These are phyloP conservation scores for Malassezia psittaci DNA, from an alignment of 1,284 basidiomycete genomes.

Conservation along the genomic window DNA sequence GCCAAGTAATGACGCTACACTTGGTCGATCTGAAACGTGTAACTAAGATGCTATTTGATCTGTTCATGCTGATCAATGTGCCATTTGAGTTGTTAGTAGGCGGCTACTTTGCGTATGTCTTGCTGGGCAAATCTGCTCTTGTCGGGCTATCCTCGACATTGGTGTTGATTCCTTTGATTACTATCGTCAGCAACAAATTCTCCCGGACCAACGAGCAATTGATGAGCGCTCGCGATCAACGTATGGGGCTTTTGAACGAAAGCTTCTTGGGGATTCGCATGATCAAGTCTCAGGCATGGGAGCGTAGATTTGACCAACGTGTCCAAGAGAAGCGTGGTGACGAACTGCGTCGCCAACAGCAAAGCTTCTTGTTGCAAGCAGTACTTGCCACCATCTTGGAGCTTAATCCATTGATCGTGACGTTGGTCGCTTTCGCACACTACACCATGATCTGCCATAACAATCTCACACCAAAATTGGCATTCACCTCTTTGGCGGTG, in stretches of 20 bases:
- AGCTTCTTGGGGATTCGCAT: slow-evolving; percentile 18
- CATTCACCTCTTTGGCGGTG: slow-evolving; percentile 27
- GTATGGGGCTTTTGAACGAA: slow-evolving; percentile 15
- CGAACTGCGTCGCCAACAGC: slow-evolving; percentile 5
- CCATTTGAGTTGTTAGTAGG: slow-evolving; percentile 15
- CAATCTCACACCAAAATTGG: slow-evolving; percentile 26
- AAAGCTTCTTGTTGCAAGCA: slow-evolving; percentile 4
- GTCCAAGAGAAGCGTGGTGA: neutral
- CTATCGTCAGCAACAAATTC: slow-evolving; percentile 3
- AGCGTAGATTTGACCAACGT: slow-evolving; percentile 1
- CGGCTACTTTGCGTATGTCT: slow-evolving; percentile 18
- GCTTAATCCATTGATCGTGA: slow-evolving; percentile 21
- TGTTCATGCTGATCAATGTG: slow-evolving; percentile 5
- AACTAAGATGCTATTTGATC: slow-evolving; percentile 7
- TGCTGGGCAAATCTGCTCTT: slow-evolving; percentile 12
- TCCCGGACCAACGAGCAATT: slow-evolving; percentile 7
- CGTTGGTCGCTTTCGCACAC: slow-evolving; percentile 23
- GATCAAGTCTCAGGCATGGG: slow-evolving; percentile 21
- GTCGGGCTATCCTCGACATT: slow-evolving; percentile 9
- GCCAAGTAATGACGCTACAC: slow-evolving; percentile 16
- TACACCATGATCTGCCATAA: slow-evolving; percentile 23
- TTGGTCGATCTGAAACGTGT: slow-evolving; percentile 15
- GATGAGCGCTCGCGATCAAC: slow-evolving; percentile 14
- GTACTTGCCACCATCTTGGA: slow-evolving; percentile 9
- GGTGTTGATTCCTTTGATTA: slow-evolving; percentile 8